Percentiles rank a stretch among this genome's conserved stretches.
phyloP scores from a whole-genome alignment of 768 basidiomycete species.

The Mycena indigotica region DNA sequence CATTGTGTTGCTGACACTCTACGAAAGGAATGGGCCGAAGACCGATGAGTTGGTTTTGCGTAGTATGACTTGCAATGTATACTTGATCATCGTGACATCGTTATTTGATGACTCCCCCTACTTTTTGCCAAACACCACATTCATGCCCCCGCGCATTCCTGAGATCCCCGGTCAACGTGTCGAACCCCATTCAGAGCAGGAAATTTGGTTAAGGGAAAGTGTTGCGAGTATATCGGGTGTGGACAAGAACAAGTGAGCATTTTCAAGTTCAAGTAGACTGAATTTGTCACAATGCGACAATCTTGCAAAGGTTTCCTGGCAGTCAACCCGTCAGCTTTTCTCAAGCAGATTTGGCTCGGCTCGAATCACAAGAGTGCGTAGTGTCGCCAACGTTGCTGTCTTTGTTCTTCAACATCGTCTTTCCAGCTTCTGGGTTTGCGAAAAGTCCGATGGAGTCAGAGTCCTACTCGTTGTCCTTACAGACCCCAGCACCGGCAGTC shows the following conservation, averaged over 20 bases:
- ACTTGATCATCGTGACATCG: slow-evolving; percentile 9
- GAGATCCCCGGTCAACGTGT: slow-evolving; percentile 70
- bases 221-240: slow-evolving; percentile 70
- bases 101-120: slow-evolving; percentile 6
- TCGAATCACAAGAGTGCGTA: slow-evolving; percentile 83
- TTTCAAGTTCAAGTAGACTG: not conserved
- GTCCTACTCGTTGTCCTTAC: slow-evolving; percentile 82
- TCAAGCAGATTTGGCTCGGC: slow-evolving; percentile 62
- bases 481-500: slow-evolving; percentile 51
- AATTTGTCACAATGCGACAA: slow-evolving; percentile 11
- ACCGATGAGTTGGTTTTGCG: slow-evolving; percentile 56
- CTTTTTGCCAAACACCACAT: not conserved
- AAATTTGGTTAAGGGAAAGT: slow-evolving; percentile 61
- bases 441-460: slow-evolving; percentile 95
- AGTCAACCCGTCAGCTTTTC: slow-evolving; percentile 95
- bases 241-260: slow-evolving; percentile 55
- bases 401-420: slow-evolving; percentile 5
- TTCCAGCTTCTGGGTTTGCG: slow-evolving; percentile 95
- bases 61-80: slow-evolving; percentile 16
- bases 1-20: slow-evolving; percentile 20
- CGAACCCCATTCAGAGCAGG: slow-evolving; percentile 57
- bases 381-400: not conserved
- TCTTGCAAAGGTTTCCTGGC: slow-evolving; percentile 77
- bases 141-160: slow-evolving; percentile 56
- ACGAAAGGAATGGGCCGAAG: slow-evolving; percentile 88